Base-by-base conservation (phyloP, 495 filamentous ascomycete genomes). In the Sabuloglossum arenarium region DNA sequence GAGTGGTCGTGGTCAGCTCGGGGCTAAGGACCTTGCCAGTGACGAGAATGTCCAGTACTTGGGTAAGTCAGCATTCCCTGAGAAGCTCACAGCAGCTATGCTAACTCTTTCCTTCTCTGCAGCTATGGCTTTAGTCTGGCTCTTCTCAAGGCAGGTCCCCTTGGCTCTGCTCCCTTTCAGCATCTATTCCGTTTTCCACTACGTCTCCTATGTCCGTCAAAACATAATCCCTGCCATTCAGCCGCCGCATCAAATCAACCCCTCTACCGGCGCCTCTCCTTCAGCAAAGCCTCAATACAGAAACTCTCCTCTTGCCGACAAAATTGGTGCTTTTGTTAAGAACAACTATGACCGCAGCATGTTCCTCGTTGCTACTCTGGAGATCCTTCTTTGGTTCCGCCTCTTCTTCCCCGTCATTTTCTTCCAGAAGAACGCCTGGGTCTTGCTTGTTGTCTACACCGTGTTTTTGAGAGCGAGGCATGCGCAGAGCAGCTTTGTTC, bases 41-140 rank as follows among this genome's bases (percentile, higher is more conserved):
- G 91, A 98, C 67, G 91, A 97, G 76, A 98, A 98, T 70, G 85
- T 97, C 49, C 91, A 98, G 66, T 98, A 98, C 67, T 76, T 98
- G 32, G 74, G 91, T 97, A 77, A 65, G 87, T 31, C 19, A 56
- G n/a, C 37, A 27, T 23, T 27, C 3, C 46, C 23, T 47, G 23
- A 49, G 34, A 30, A 34, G 25, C 32, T 6, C 30, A 32, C 11
- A 29, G 19, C 24, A 51, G 16, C 11, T 28, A 21, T 3, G 42
- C 23, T n/a, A 9, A 43, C 39, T 24, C 5, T 23, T 24, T 23
- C 21, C 19, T 21, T 58, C 57, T 50, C 16, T 54, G 28, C 62
- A 97, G 91, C 77, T 59, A 88, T 97, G 88, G 90, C 93, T 49
- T 74, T 96, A 50, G 78, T 96, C 59, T 97, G 93, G 93, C 85